phyloP scores from a whole-genome alignment of 441 rosid species.

The Gossypium aridum region DNA sequence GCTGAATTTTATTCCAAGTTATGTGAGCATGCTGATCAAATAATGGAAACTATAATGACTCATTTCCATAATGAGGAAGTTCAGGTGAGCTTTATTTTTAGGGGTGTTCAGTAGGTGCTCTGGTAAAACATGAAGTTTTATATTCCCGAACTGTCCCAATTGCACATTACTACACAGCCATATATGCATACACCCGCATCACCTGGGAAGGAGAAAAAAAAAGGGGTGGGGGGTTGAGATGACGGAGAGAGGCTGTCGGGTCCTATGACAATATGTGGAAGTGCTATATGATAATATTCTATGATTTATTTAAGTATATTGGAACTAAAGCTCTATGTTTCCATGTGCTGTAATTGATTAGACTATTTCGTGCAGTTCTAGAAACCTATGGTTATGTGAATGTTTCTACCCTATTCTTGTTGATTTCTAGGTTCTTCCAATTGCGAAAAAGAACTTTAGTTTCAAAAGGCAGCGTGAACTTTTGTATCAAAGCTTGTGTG shows the following conservation, averaged over 20 bases:
- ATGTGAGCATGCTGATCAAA: constrained; percentile 61
- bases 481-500: constrained; percentile 63
- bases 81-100: constrained; percentile 43
- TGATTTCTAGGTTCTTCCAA: constrained; percentile 59
- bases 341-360: background rate
- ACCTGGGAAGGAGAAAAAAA: background rate
- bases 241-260: background rate
- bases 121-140: background rate
- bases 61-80: constrained; percentile 62
- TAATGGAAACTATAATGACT: constrained; percentile 51
- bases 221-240: no score
- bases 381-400: constrained; percentile 8
- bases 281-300: background rate
- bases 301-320: background rate
- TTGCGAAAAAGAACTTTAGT: constrained; percentile 59
- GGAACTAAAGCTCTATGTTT: constrained; percentile 8
- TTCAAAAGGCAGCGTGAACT: constrained; percentile 59
- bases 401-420: constrained; percentile 24
- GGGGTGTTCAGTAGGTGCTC: constrained; percentile 15
- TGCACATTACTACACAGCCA: no score
- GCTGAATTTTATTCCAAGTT: constrained; percentile 54
- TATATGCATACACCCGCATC: background rate
- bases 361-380: background rate
- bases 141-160: background rate
- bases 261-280: background rate